Percentiles rank a stretch among this genome's conserved stretches.
These are phyloP conservation scores for Arabidopsis lyrata DNA, from an alignment of 441 rosid genomes.

Conservation along the genomic window DNA sequence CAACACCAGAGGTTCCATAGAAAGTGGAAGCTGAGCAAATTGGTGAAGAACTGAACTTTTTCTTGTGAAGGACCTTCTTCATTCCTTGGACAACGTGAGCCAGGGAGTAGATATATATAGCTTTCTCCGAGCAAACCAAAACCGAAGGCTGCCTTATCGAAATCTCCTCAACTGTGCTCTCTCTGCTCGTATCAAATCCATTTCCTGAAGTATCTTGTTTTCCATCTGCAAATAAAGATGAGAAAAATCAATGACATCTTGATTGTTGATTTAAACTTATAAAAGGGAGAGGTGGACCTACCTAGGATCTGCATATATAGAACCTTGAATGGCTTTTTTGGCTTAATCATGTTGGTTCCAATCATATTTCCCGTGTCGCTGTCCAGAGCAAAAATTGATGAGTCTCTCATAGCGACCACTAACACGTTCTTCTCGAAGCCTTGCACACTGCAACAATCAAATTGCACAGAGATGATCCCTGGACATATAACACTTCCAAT, in stretches of 20 bases:
- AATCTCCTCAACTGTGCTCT: conserved; percentile 54
- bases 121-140: conserved; percentile 87
- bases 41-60: conserved; percentile 72
- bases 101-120: conserved; percentile 79
- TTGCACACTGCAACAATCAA: conserved; percentile 71
- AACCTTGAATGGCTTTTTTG: conserved; percentile 87
- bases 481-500: conserved; percentile 73
- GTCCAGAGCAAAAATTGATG: conserved; percentile 80
- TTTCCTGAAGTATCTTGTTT: conserved; percentile 52
- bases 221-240: conserved; percentile 52
- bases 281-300: conserved; percentile 37
- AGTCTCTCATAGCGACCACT: conserved; percentile 82
- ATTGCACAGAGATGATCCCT: conserved; percentile 74
- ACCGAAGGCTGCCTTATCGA: conserved; percentile 59
- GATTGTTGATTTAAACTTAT: not conserved
- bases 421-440: conserved; percentile 83
- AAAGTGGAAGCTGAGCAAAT: conserved; percentile 93
- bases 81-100: conserved; percentile 82
- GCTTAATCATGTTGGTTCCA: conserved; percentile 67
- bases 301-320: conserved; percentile 80
- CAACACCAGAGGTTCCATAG: conserved; percentile 61
- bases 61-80: conserved; percentile 84
- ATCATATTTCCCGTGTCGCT: conserved; percentile 72
- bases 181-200: conserved; percentile 48
- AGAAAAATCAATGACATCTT: conserved; percentile 8